Evolutionary conservation across 2,329 filamentous ascomycete species (phyloP).

Genomic region (Fusarium longipes): DNA sequence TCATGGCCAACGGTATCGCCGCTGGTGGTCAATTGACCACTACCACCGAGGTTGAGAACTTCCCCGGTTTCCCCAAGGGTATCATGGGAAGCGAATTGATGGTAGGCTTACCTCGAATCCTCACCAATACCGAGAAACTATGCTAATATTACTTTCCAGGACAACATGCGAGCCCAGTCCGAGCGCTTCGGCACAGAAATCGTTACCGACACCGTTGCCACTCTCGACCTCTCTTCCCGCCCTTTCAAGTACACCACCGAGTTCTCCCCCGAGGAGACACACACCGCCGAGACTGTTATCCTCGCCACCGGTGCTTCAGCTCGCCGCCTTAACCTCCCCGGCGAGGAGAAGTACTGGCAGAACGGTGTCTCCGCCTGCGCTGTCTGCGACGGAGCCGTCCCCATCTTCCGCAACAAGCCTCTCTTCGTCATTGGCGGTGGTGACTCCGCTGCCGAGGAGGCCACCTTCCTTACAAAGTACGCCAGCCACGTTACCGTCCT

Average conservation of each 20-base stretch:
- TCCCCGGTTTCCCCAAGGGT: slow-evolving; percentile 89
- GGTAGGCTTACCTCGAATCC: slow-evolving; percentile 58
- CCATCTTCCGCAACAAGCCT: slow-evolving; percentile 97
- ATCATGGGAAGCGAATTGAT: slow-evolving; percentile 91
- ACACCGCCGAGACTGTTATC: slow-evolving; percentile 93
- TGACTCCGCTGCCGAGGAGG: slow-evolving; percentile 97
- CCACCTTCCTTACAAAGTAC: slow-evolving; percentile 97
- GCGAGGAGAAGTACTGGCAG: slow-evolving; percentile 97
- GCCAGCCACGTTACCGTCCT: slow-evolving; percentile 94
- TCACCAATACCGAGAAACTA: neutral
- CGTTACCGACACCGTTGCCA: slow-evolving; percentile 90
- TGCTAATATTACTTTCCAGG: slow-evolving; percentile 56
- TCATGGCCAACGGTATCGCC: slow-evolving; percentile 96
- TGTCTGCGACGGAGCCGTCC: slow-evolving; percentile 95
- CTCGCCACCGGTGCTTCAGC: slow-evolving; percentile 96
- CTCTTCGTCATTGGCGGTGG: slow-evolving; percentile 96
- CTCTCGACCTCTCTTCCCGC: slow-evolving; percentile 82
- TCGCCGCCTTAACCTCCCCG: slow-evolving; percentile 80
- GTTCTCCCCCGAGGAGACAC: slow-evolving; percentile 81
- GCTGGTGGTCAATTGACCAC: slow-evolving; percentile 97
- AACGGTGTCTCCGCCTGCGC: slow-evolving; percentile 96
- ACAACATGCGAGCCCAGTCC: slow-evolving; percentile 92
- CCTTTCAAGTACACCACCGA: slow-evolving; percentile 97
- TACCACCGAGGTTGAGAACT: slow-evolving; percentile 98
- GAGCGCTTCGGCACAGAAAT: slow-evolving; percentile 92